phyloP scores from a whole-genome alignment of 1,139 yeast genomes.

The Tardiomyces blankii region DNA sequence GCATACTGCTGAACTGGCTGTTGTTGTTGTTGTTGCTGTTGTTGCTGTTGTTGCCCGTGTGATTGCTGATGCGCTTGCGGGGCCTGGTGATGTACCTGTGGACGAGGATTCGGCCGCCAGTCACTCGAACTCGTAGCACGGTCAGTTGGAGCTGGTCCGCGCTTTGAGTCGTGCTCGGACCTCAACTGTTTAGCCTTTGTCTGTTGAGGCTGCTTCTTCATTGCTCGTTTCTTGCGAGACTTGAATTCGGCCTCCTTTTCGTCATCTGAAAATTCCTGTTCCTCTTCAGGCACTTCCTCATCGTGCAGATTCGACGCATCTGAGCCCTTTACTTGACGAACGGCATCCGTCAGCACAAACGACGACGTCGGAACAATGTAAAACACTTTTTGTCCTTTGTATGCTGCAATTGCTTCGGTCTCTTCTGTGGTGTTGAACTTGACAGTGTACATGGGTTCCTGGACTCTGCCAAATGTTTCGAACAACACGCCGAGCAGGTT shows the following conservation, averaged over 20 bases:
- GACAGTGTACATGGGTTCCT: conserved; percentile 73
- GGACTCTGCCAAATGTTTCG: conserved; percentile 86
- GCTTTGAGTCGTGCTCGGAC: too few relatives aligned
- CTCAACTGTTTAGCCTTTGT: background rate
- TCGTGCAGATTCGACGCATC: conserved; percentile 95
- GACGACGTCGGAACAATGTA: conserved; percentile 76
- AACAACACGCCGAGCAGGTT: conserved; percentile 69
- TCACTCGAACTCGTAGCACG: too few relatives aligned
- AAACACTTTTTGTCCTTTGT: conserved; percentile 49
- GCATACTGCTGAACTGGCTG: too few relatives aligned
- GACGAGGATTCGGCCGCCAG: too few relatives aligned
- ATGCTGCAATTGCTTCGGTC: conserved; percentile 32
- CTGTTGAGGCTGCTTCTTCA: conserved; percentile 12
- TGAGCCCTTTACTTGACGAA: conserved; percentile 66
- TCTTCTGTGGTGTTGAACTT: conserved; percentile 50
- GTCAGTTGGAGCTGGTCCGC: too few relatives aligned
- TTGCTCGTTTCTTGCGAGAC: conserved; percentile 42
- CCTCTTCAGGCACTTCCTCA: conserved; percentile 87
- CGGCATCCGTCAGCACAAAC: conserved; percentile 63
- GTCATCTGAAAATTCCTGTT: conserved; percentile 92
- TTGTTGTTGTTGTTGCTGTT: too few relatives aligned
- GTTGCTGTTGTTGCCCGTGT: too few relatives aligned
- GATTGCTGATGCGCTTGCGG: too few relatives aligned
- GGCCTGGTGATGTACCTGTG: too few relatives aligned
- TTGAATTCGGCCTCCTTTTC: conserved; percentile 60